Evolutionary conservation across 2,329 filamentous ascomycete genomes (phyloP).

Genomic region (Monilinia laxa): DNA sequence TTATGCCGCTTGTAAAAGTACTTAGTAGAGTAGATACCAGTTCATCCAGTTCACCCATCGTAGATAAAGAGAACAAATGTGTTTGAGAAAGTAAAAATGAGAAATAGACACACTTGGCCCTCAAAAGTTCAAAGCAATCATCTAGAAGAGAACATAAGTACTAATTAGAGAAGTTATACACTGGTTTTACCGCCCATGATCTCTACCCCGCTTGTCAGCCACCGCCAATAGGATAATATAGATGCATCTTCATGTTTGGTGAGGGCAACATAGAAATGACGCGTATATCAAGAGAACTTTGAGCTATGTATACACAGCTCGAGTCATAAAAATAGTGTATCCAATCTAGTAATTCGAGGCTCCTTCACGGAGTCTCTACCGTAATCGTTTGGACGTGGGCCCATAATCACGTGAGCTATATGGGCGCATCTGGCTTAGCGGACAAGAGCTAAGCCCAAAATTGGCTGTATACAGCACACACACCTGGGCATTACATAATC

Average conservation of each 20-base stretch:
- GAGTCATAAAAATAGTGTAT: neutral
- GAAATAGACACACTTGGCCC: neutral
- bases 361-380: no score
- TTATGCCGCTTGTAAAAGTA: slow-evolving; percentile 44
- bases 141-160: neutral
- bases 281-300: neutral
- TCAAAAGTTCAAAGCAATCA: neutral
- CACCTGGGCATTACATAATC: no score
- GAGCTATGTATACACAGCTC: neutral
- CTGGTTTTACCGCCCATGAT: slow-evolving; percentile 11
- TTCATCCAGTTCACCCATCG: slow-evolving; percentile 46
- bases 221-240: slow-evolving; percentile 6
- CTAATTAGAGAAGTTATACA: neutral
- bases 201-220: slow-evolving; percentile 6
- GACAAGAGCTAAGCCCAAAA: no score
- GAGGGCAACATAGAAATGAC: slow-evolving; percentile 6
- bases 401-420: no score
- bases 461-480: no score
- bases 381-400: no score
- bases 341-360: no score
- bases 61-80: slow-evolving; percentile 22
- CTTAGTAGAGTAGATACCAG: slow-evolving; percentile 48
- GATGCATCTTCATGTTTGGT: neutral
- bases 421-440: no score
- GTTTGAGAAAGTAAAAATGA: neutral